Evolutionary conservation across 306 rosid genomes (phyloP), one percentile per base, ranked within the genome.

Genomic region (Lathyrus tuberosus): DNA sequence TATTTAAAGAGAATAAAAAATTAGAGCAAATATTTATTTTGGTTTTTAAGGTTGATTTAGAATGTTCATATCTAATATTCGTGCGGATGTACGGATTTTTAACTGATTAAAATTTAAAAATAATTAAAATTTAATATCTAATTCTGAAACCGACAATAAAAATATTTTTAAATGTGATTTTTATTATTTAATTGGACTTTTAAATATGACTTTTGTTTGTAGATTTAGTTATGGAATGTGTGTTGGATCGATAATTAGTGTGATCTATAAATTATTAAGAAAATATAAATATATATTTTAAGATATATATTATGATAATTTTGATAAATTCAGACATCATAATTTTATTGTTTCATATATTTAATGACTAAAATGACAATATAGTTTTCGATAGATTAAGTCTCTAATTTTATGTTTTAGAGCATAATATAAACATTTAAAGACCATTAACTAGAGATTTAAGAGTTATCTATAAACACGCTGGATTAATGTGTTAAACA

Each of bases 401-500:
- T 14, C 38, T 24, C 8, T 11, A 24, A 12, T 20, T 65, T 66
- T 31, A 52, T 20, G 9, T 18, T 35, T 8, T 17, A 35, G 59
- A 14, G 28, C 40, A 35, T 4, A 33, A 42, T 47, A 8, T 31
- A 15, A 49, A 60, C n/a, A 47, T 42, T 46, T 28, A 6, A 65
- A 51, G 11, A 48, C 17, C 56, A 49, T 51, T 10, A 9, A 9
- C 30, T 3, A 22, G 20, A 57, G 41, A 18, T 13, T 48, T 5
- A 31, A 14, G 75, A 44, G 38, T 49, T 73, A 61, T 71, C 49
- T 30, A n/a, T 28, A 61, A 48, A 18, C 16, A 47, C 46, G 42
- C 1, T 63, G 51, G 60, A 31, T 49, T 58, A 65, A 65, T 26
- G 26, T 72, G 37, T 67, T n/a, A 6, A 62, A 48, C 69, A 60